These are phyloP conservation scores for Punctularia strigosozonata DNA, from an alignment of 768 basidiomycete species.

Conservation along the genomic window DNA sequence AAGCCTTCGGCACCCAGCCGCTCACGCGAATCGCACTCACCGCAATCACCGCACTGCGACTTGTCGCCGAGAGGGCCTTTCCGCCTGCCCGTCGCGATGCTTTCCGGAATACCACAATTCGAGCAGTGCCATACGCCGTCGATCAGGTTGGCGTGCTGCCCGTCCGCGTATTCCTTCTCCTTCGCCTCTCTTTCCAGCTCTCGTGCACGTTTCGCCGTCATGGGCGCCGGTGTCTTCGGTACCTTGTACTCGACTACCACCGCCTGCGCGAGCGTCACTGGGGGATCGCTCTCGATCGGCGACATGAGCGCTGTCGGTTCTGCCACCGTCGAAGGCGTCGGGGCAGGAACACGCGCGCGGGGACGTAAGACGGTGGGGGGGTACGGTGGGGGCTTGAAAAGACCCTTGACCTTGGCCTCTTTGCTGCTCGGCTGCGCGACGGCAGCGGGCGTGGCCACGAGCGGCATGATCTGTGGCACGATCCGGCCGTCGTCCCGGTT, in stretches of 20 bases:
- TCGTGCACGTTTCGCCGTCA: slow-evolving; percentile 52
- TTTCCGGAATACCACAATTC: slow-evolving; percentile 87
- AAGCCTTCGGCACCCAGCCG: slow-evolving; percentile 1
- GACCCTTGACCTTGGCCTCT: slow-evolving; percentile 57
- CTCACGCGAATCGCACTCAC: slow-evolving; percentile 34
- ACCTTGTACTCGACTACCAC: slow-evolving; percentile 2
- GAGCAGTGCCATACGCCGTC: slow-evolving; percentile 91
- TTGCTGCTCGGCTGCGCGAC: slow-evolving; percentile 31
- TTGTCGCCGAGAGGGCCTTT: slow-evolving; percentile 88
- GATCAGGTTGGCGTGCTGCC: slow-evolving; percentile 72
- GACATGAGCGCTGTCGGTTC: slow-evolving; percentile 46
- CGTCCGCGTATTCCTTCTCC: slow-evolving; percentile 72
- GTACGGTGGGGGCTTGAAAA: slow-evolving; percentile 63
- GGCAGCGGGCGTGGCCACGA: slow-evolving; percentile 26
- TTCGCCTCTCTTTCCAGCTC: slow-evolving; percentile 77
- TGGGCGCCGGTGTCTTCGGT: slow-evolving; percentile 24
- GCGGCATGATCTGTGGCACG: slow-evolving; percentile 28
- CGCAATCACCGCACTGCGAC: slow-evolving; percentile 86
- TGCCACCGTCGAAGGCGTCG: slow-evolving; percentile 57
- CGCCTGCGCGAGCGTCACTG: slow-evolving; percentile 20
- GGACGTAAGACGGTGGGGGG: slow-evolving; percentile 43
- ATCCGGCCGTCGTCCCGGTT: slow-evolving; percentile 72
- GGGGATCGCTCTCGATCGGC: slow-evolving; percentile 52
- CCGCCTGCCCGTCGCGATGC: slow-evolving; percentile 71
- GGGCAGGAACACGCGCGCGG: slow-evolving; percentile 46